Conservation (phyloP, 108 stramenopile genomes). For the Skeletonema marinoi region DNA sequence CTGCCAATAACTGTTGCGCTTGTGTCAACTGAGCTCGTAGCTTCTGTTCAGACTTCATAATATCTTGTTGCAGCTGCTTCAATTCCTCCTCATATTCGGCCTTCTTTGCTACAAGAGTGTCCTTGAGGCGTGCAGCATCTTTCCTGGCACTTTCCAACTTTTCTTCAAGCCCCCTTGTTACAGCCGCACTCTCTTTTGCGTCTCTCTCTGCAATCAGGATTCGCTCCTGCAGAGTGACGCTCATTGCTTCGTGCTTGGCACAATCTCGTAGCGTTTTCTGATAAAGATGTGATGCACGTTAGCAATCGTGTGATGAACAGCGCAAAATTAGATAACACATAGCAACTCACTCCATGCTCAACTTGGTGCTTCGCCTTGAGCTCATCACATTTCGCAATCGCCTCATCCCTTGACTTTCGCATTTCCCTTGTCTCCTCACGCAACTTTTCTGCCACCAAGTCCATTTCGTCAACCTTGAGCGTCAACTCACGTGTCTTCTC, state of each 20-base stretch:
- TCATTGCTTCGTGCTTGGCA: conserved; percentile 13
- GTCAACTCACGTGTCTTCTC: conserved; percentile 26
- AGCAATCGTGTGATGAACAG: background rate
- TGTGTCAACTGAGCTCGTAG: conserved; percentile 17
- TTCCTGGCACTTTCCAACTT: background rate
- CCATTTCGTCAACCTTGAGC: conserved; percentile 14
- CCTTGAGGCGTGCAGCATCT: conserved; percentile 12
- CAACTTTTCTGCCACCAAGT: conserved; percentile 15
- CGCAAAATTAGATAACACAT: background rate
- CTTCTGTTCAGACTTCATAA: background rate
- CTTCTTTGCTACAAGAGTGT: background rate
- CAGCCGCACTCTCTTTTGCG: background rate
- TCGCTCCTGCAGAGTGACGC: conserved; percentile 18
- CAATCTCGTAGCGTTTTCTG: conserved; percentile 11
- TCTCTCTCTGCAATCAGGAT: conserved; percentile 10
- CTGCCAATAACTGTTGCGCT: background rate
- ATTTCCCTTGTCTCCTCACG: conserved; percentile 15
- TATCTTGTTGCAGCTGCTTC: background rate
- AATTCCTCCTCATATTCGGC: conserved; percentile 8
- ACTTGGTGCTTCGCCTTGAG: conserved; percentile 12
- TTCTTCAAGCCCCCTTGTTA: conserved; percentile 17
- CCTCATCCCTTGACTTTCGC: conserved; percentile 35
- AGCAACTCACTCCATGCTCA: conserved; percentile 27
- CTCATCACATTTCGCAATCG: conserved; percentile 13
- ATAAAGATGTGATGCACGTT: background rate